Evolutionary conservation across 495 filamentous ascomycete genomes (phyloP).

Genomic region (Hyaloscypha finlandica): DNA sequence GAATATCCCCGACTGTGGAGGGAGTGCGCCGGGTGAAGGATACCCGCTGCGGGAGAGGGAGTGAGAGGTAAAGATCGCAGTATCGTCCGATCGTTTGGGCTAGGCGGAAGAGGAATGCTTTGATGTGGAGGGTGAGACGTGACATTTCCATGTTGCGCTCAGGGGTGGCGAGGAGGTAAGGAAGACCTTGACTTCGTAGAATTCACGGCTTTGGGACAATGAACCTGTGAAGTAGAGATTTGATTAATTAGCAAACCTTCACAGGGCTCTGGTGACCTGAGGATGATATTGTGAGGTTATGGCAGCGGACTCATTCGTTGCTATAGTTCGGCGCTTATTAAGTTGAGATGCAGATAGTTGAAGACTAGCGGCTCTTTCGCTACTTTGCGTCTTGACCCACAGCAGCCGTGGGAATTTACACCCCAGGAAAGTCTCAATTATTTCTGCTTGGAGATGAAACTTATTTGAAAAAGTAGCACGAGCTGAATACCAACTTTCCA

Average conservation of each 20-base stretch:
- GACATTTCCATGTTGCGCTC: neutral
- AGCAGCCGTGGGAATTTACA: no score
- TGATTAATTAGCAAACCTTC: neutral
- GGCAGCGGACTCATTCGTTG: neutral
- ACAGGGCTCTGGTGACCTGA: neutral
- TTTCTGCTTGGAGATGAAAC: no score
- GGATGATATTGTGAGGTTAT: neutral
- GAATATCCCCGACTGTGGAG: conserved; percentile 1
- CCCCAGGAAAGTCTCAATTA: no score
- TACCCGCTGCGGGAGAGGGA: neutral
- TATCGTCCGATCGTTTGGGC: conserved; percentile 3
- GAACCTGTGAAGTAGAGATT: neutral
- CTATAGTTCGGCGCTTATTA: neutral
- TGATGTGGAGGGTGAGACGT: neutral
- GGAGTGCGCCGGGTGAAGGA: conserved; percentile 2
- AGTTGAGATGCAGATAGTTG: neutral
- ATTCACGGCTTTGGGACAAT: neutral
- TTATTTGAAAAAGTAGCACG: no score
- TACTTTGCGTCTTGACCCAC: no score
- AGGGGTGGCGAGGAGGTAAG: neutral
- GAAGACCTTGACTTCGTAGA: neutral
- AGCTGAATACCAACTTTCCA: no score
- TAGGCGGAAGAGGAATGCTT: conserved; percentile 11
- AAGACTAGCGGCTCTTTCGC: no score
- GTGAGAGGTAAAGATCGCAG: conserved; percentile 14